These are phyloP conservation scores for Tympanopsis confertula DNA, from an alignment of 2,329 filamentous ascomycete genomes.

Conservation along the genomic window DNA sequence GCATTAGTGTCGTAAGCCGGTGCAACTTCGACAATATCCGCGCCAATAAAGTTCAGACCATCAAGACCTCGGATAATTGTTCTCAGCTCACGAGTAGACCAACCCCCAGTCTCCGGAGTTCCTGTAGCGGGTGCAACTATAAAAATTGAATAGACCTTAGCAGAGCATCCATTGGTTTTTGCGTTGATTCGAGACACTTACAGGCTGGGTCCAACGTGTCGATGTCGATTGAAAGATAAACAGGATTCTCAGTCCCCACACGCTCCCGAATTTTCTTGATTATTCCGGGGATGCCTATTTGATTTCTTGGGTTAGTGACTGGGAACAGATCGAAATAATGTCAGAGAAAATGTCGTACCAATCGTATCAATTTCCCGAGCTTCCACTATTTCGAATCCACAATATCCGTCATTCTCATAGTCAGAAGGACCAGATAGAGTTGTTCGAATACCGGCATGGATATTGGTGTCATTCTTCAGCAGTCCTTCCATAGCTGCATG, in stretches of 20 bases:
- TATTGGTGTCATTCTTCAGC: slow-evolving; percentile 70
- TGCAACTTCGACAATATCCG: slow-evolving; percentile 65
- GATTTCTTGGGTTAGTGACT: too few species aligned
- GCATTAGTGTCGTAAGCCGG: slow-evolving; percentile 55
- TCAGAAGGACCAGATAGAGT: slow-evolving; percentile 68
- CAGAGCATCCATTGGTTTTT: neutral
- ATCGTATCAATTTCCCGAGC: slow-evolving; percentile 61
- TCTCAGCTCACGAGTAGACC: slow-evolving; percentile 62
- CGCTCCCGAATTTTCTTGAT: slow-evolving; percentile 66
- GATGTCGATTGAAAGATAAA: slow-evolving; percentile 78
- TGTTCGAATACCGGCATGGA: slow-evolving; percentile 78
- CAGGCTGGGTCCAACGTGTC: slow-evolving; percentile 78
- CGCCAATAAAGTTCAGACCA: slow-evolving; percentile 55
- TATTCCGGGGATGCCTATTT: slow-evolving; percentile 52
- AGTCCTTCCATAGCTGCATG: slow-evolving; percentile 70
- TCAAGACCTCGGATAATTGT: slow-evolving; percentile 62
- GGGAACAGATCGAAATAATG: too few species aligned
- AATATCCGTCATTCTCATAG: slow-evolving; percentile 78
- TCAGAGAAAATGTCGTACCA: too few species aligned
- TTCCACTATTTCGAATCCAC: slow-evolving; percentile 73
- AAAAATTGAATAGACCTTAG: neutral
- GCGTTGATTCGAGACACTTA: slow-evolving; percentile 18
- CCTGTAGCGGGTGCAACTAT: slow-evolving; percentile 61
- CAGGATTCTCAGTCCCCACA: slow-evolving; percentile 62
- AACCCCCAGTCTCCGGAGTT: slow-evolving; percentile 66